phyloP scores from a whole-genome alignment of 2,329 filamentous ascomycete species.

The Helminthosporium solani region DNA sequence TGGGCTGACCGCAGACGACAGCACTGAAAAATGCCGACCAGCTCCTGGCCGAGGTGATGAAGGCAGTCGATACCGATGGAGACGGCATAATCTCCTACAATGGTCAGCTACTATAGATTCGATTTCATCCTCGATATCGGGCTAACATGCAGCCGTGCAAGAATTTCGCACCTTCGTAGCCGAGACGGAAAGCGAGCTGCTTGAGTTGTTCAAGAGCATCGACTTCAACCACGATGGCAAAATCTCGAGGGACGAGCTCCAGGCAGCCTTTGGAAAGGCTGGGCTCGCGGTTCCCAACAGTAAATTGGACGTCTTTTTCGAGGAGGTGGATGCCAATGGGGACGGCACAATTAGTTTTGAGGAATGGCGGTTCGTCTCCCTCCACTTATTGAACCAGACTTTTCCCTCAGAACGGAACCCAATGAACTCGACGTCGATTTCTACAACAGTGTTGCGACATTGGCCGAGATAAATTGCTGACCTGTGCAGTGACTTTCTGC shows the following conservation, averaged over 20 bases:
- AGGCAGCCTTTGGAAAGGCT: slow-evolving; percentile 72
- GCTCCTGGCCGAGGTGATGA: slow-evolving; percentile 78
- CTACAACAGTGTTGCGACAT: slow-evolving; percentile 1
- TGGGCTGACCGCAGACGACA: slow-evolving; percentile 40
- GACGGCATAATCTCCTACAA: slow-evolving; percentile 91
- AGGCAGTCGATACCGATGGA: slow-evolving; percentile 78
- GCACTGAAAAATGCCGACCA: slow-evolving; percentile 88
- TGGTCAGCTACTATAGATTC: slow-evolving; percentile 53
- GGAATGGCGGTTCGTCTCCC: slow-evolving; percentile 82
- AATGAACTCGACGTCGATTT: neutral
- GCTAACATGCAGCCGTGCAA: slow-evolving; percentile 43
- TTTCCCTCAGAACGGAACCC: neutral
- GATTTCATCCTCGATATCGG: neutral
- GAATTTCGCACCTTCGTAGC: slow-evolving; percentile 91
- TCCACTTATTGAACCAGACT: neutral
- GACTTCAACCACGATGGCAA: slow-evolving; percentile 83
- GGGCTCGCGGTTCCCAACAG: slow-evolving; percentile 76
- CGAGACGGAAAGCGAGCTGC: slow-evolving; percentile 80
- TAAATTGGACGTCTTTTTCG: slow-evolving; percentile 82
- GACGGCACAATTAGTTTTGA: slow-evolving; percentile 87
- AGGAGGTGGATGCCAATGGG: slow-evolving; percentile 83
- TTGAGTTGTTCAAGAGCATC: slow-evolving; percentile 78
- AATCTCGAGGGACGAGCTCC: slow-evolving; percentile 83
- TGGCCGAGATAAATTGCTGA: slow-evolving; percentile 15
- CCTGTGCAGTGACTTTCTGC: slow-evolving; percentile 70